These are phyloP conservation scores for Thalassiosira pacifica DNA, from an alignment of 352 stramenopile species.

Conservation along the genomic window DNA sequence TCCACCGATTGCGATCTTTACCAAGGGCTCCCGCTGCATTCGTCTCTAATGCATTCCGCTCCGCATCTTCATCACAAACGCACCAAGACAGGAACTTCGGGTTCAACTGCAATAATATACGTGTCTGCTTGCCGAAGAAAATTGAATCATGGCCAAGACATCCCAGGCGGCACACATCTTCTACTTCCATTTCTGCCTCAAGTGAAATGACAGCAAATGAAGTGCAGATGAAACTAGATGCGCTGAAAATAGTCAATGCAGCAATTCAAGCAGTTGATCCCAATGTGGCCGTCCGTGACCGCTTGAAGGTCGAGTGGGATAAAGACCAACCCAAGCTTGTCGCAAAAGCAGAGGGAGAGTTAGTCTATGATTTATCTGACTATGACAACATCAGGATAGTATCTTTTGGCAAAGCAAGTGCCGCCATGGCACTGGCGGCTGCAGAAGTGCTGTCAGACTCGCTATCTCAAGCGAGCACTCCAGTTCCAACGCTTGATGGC, in stretches of 20 bases:
- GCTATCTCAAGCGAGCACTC: slow-evolving; percentile 5
- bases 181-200: too few relatives aligned
- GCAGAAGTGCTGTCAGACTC: slow-evolving; percentile 45
- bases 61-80: too few relatives aligned
- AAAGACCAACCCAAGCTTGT: slow-evolving; percentile 15
- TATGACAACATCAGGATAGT: slow-evolving; percentile 80
- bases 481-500: slow-evolving; percentile 45
- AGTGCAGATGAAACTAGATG: slow-evolving; percentile 76
- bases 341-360: slow-evolving; percentile 23
- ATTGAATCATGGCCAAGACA: too few relatives aligned
- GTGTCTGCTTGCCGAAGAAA: too few relatives aligned
- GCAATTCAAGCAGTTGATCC: slow-evolving; percentile 83
- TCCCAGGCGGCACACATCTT: too few relatives aligned
- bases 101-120: too few relatives aligned
- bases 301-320: slow-evolving; percentile 38
- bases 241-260: slow-evolving; percentile 67
- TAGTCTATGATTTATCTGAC: slow-evolving; percentile 62
- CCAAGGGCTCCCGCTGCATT: too few relatives aligned
- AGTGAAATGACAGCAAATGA: slow-evolving; percentile 63
- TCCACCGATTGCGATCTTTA: too few relatives aligned
- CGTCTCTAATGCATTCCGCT: too few relatives aligned
- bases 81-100: too few relatives aligned
- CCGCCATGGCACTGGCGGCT: slow-evolving; percentile 74
- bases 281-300: slow-evolving; percentile 60
- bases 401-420: slow-evolving; percentile 84